Conservation (phyloP, 441 rosid genomes). For the Biscutella laevigata region DNA sequence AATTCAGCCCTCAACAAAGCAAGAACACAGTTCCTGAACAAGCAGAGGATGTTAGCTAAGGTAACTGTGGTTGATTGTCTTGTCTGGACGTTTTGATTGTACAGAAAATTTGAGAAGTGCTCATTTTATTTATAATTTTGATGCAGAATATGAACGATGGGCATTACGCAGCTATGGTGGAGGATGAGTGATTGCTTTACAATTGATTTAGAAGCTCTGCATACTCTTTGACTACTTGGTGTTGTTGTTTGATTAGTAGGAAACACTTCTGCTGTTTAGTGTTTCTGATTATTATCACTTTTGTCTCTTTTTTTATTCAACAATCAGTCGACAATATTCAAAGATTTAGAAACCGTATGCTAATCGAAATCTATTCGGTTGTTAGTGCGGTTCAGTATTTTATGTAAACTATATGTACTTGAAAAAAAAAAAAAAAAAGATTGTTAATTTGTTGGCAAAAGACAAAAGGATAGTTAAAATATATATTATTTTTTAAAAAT, state of each 20-base stretch:
- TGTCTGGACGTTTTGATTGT: neutral
- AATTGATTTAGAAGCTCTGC: neutral
- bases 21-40: constrained; percentile 69
- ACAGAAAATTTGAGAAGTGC: neutral
- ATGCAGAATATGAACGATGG: constrained; percentile 24
- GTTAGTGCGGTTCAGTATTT: too few species aligned
- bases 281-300: neutral
- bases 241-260: neutral
- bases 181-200: neutral
- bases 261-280: neutral
- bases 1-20: constrained; percentile 74
- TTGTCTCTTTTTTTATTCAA: too few species aligned
- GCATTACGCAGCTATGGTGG: constrained; percentile 14
- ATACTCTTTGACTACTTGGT: neutral
- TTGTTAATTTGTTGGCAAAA: too few species aligned
- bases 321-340: too few species aligned
- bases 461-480: too few species aligned
- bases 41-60: constrained; percentile 72
- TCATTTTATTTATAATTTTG: neutral
- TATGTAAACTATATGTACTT: too few species aligned
- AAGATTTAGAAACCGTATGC: too few species aligned
- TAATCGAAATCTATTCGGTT: too few species aligned
- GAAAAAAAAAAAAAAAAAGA: too few species aligned
- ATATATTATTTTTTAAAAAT: too few species aligned
- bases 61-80: constrained; percentile 21